Conservation (phyloP, 306 rosid species). For the Myrica gale region DNA sequence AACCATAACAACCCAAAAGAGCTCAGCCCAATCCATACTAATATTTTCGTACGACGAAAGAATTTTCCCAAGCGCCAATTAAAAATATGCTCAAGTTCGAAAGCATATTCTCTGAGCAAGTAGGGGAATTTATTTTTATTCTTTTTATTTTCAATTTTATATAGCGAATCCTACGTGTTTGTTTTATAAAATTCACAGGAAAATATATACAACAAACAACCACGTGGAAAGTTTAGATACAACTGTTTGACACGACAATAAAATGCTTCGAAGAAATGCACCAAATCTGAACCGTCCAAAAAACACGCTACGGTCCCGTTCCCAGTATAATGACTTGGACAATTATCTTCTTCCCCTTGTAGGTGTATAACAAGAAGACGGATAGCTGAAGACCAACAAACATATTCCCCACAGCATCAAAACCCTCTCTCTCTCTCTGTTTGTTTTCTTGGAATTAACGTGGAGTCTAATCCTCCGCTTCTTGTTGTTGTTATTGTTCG, state of each 20-base stretch:
- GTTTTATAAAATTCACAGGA: too few relatives aligned
- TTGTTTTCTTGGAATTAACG: conserved; percentile 11
- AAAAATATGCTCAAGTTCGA: background rate
- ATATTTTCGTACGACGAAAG: too few relatives aligned
- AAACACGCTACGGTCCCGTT: conserved; percentile 26
- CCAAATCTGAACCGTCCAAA: conserved; percentile 59
- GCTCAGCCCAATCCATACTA: too few relatives aligned
- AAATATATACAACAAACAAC: background rate
- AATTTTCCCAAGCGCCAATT: too few relatives aligned
- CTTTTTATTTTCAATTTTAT: too few relatives aligned
- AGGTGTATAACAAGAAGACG: too few relatives aligned
- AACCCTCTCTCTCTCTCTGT: background rate
- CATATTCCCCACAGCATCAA: background rate
- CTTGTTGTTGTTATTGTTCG: background rate
- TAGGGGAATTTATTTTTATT: background rate
- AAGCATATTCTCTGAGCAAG: background rate
- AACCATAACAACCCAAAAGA: too few relatives aligned
- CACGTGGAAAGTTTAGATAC: conserved; percentile 25
- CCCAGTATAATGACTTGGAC: conserved; percentile 11
- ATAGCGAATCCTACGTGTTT: too few relatives aligned
- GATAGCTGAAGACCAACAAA: background rate
- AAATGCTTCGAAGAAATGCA: conserved; percentile 30
- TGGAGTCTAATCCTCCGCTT: background rate
- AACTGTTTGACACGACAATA: conserved; percentile 28
- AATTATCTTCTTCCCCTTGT: conserved; percentile 20